phyloP scores from a whole-genome alignment of 1,139 yeast species.

The Nakaseomyces nivariensis region DNA sequence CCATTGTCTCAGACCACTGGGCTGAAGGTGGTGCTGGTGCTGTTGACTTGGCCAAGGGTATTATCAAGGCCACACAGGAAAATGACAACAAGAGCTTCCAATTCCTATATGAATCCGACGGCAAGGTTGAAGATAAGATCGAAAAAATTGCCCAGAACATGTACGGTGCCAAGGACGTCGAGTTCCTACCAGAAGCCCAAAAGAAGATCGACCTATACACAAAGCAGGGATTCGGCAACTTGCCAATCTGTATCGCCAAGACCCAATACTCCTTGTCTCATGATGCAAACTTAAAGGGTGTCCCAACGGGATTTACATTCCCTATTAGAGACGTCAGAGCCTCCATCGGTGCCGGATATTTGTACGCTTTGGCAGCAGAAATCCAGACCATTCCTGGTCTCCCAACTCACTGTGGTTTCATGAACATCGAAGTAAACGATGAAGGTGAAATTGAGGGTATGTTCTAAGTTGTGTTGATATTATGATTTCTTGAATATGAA shows the following conservation, averaged over 20 bases:
- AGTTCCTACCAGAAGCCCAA: conserved; percentile 57
- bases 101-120: conserved; percentile 63
- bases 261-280: conserved; percentile 77
- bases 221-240: conserved; percentile 59
- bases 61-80: conserved; percentile 59
- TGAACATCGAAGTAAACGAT: conserved; percentile 74
- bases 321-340: conserved; percentile 76
- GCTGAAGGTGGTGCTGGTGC: conserved; percentile 98
- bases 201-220: conserved; percentile 57
- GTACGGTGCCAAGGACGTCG: conserved; percentile 68
- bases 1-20: conserved; percentile 95
- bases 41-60: conserved; percentile 75
- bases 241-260: conserved; percentile 77
- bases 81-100: conserved; percentile 42
- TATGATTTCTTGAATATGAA: too few relatives aligned
- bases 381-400: conserved; percentile 79
- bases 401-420: conserved; percentile 74
- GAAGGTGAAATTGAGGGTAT: conserved; percentile 75
- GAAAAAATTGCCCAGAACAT: conserved; percentile 56
- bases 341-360: conserved; percentile 75
- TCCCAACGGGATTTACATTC: conserved; percentile 66
- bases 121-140: conserved; percentile 67
- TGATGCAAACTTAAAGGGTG: conserved; percentile 74
- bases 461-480: conserved; percentile 32
- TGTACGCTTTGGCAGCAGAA: conserved; percentile 75